phyloP scores from a whole-genome alignment of 805 yeast genomes.

The Ogataea dorogensis region DNA sequence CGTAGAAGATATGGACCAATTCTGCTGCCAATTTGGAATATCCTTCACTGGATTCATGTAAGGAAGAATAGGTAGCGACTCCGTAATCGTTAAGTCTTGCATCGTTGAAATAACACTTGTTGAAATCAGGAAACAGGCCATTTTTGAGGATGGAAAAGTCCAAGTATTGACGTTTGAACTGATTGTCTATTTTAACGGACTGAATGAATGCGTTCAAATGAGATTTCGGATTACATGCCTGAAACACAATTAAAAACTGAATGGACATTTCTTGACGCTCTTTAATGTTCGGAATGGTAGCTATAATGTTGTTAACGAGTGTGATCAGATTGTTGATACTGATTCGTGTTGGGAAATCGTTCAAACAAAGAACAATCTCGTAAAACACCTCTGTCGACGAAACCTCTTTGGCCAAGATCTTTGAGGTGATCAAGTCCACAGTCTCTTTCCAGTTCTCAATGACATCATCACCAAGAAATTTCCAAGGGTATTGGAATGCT shows the following conservation, averaged over 20 bases:
- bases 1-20: slow-evolving; percentile 41
- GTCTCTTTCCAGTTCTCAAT: slow-evolving; percentile 15
- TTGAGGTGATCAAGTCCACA: slow-evolving; percentile 9
- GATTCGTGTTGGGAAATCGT: slow-evolving; percentile 27
- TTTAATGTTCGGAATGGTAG: slow-evolving; percentile 19
- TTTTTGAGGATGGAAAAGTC: slow-evolving; percentile 27
- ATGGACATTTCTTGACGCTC: slow-evolving; percentile 23
- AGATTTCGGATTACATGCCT: slow-evolving; percentile 24
- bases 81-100: slow-evolving; percentile 32
- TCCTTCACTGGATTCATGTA: slow-evolving; percentile 78
- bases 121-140: slow-evolving; percentile 32
- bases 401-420: slow-evolving; percentile 13
- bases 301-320: slow-evolving; percentile 23
- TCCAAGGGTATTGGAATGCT: slow-evolving; percentile 16
- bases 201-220: slow-evolving; percentile 25
- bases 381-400: slow-evolving; percentile 24
- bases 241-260: slow-evolving; percentile 28
- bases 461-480: slow-evolving; percentile 16
- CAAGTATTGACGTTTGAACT: slow-evolving; percentile 29
- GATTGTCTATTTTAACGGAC: slow-evolving; percentile 26
- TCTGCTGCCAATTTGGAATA: slow-evolving; percentile 62
- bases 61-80: slow-evolving; percentile 48
- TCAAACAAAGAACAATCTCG: slow-evolving; percentile 25
- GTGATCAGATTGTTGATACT: slow-evolving; percentile 15
- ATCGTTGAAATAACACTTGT: slow-evolving; percentile 29